Percentiles rank a stretch among this genome's conserved stretches.
These are phyloP conservation scores for Gynostemma pentaphyllum DNA, from an alignment of 306 rosid genomes.

Conservation along the genomic window DNA sequence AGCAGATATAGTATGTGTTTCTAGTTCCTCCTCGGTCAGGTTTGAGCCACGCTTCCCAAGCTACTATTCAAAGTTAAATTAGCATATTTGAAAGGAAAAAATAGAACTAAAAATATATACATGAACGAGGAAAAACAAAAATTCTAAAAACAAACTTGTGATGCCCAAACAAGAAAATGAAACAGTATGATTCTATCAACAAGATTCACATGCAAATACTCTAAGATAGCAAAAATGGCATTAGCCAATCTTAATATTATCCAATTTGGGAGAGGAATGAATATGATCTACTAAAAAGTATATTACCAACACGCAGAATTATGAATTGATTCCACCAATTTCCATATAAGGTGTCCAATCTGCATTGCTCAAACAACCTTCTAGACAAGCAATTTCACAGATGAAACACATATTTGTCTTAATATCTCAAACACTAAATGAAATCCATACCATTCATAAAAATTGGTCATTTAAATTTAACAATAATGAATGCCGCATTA, in stretches of 20 bases:
- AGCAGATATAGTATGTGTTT: constrained; percentile 92
- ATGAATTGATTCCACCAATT: background rate
- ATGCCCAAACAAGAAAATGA: background rate
- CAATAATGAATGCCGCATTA: background rate
- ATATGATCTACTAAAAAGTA: background rate
- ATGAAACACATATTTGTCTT: background rate
- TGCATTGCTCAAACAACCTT: background rate
- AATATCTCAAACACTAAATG: background rate
- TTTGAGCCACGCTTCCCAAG: constrained; percentile 92
- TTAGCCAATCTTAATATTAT: background rate
- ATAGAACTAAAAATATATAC: background rate
- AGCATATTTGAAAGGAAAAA: constrained; percentile 16
- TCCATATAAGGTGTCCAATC: background rate
- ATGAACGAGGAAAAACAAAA: background rate
- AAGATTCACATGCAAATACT: background rate
- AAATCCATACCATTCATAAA: background rate
- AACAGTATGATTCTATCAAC: background rate
- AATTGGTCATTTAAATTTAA: background rate
- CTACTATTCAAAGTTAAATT: constrained; percentile 31
- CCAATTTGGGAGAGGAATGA: background rate
- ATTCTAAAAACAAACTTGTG: background rate
- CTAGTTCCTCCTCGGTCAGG: constrained; percentile 97
- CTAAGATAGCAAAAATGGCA: background rate
- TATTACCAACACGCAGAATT: background rate
- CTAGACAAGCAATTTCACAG: background rate